phyloP scores from a whole-genome alignment of 805 yeast species.

The Candida loeiensis region DNA sequence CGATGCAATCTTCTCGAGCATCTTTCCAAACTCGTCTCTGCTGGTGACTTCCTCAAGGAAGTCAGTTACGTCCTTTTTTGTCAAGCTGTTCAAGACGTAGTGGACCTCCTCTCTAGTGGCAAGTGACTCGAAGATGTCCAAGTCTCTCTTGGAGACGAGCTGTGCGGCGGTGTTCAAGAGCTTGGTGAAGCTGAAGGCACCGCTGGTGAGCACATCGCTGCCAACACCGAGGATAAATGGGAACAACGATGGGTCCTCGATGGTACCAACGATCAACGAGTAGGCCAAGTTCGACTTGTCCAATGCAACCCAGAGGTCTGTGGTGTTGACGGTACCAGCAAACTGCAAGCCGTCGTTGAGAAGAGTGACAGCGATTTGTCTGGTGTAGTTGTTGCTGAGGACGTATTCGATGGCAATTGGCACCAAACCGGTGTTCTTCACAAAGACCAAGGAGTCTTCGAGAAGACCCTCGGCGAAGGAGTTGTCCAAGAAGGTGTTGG shows the following conservation, averaged over 20 bases:
- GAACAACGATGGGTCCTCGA: constrained; percentile 20
- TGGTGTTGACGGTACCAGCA: constrained; percentile 18
- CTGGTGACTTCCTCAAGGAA: constrained; percentile 5
- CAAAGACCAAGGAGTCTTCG: constrained; percentile 21
- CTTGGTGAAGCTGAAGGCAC: constrained; percentile 14
- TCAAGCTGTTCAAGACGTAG: constrained; percentile 2
- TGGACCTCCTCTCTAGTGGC: constrained; percentile 10
- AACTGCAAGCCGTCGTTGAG: constrained; percentile 16
- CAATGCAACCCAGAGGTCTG: constrained; percentile 26
- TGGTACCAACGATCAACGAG: constrained; percentile 20
- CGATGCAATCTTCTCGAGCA: neutral
- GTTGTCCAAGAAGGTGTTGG: constrained; percentile 21
- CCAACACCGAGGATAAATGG: constrained; percentile 23
- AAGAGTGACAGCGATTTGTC: constrained; percentile 15
- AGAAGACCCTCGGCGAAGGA: constrained; percentile 8
- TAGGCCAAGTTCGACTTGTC: constrained; percentile 30
- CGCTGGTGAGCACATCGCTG: constrained; percentile 18
- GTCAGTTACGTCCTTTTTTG: constrained; percentile 1
- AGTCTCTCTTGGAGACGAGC: constrained; percentile 5
- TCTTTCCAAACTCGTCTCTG: neutral
- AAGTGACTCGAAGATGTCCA: neutral
- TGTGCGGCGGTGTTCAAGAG: constrained; percentile 13
- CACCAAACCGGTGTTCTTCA: constrained; percentile 22
- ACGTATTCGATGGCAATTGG: constrained; percentile 22
- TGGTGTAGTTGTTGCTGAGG: constrained; percentile 23